Evolutionary conservation across 2,329 filamentous ascomycete genomes (phyloP).

Genomic region (Nigrospora osmanthi): DNA sequence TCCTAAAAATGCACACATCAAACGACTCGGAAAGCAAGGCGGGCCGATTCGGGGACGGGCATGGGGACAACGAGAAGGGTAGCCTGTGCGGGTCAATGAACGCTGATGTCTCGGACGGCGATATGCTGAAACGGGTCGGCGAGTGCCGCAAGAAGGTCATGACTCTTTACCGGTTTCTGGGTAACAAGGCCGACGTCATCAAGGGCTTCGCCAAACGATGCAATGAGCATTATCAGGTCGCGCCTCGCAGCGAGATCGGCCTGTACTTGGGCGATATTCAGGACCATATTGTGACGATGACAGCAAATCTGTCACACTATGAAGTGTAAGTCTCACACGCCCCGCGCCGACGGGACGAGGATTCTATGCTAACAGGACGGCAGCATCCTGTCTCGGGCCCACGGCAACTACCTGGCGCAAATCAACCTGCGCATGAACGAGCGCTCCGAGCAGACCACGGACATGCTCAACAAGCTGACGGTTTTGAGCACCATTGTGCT

Average conservation of each 20-base stretch:
- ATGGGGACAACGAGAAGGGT: slow-evolving; percentile 30
- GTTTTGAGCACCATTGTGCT: slow-evolving; percentile 95
- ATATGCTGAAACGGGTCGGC: slow-evolving; percentile 89
- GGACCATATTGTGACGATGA: slow-evolving; percentile 99
- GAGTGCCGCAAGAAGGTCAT: slow-evolving; percentile 97
- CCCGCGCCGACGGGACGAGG: slow-evolving; percentile 1
- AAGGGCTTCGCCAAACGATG: slow-evolving; percentile 98
- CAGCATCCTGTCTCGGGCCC: slow-evolving; percentile 82
- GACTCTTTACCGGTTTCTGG: slow-evolving; percentile 83
- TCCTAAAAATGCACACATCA: slow-evolving; percentile 66
- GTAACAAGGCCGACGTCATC: slow-evolving; percentile 98
- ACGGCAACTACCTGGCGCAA: slow-evolving; percentile 96
- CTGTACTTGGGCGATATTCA: slow-evolving; percentile 96
- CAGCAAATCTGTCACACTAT: slow-evolving; percentile 88
- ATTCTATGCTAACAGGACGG: not conserved
- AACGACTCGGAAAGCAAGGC: slow-evolving; percentile 32
- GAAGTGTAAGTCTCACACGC: slow-evolving; percentile 62
- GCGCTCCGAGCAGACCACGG: slow-evolving; percentile 88
- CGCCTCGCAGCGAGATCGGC: slow-evolving; percentile 92
- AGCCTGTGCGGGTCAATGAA: slow-evolving; percentile 35
- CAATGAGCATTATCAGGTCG: slow-evolving; percentile 96
- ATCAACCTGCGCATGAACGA: slow-evolving; percentile 99
- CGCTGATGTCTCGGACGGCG: slow-evolving; percentile 45
- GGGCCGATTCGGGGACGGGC: slow-evolving; percentile 7
- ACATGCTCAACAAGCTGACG: slow-evolving; percentile 89